A percentile compares a stretch with the other conserved stretches of the same genome.
phyloP scores from a whole-genome alignment of 768 basidiomycete species.

The Rhizopogon roseolus region DNA sequence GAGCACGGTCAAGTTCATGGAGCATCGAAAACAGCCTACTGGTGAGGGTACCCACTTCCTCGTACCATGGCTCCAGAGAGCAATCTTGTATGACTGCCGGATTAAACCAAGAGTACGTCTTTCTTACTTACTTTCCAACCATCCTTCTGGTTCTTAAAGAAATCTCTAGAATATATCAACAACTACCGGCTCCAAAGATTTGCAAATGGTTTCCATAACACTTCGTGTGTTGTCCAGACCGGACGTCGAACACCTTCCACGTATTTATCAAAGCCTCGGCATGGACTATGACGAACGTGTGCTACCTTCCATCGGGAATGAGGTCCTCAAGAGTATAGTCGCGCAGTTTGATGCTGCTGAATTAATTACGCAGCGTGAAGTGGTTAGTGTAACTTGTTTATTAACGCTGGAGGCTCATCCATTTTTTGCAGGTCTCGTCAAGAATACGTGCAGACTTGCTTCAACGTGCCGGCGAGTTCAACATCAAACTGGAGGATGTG shows the following conservation, averaged over 20 bases:
- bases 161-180: constrained; percentile 87
- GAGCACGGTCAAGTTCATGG: not conserved
- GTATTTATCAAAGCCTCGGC: constrained; percentile 93
- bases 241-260: constrained; percentile 80
- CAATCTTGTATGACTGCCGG: constrained; percentile 95
- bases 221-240: constrained; percentile 94
- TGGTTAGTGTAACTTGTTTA: constrained; percentile 48
- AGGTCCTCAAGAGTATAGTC: constrained; percentile 96
- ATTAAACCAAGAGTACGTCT: constrained; percentile 86
- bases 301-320: constrained; percentile 94
- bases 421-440: constrained; percentile 66
- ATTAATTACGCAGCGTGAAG: constrained; percentile 95
- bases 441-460: constrained; percentile 89
- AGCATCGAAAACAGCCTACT: constrained; percentile 52
- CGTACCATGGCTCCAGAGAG: constrained; percentile 92
- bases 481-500: constrained; percentile 93
- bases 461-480: constrained; percentile 93
- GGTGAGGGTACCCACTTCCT: constrained; percentile 96
- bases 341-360: constrained; percentile 98
- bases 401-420: not conserved
- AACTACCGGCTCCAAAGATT: constrained; percentile 95
- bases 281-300: constrained; percentile 98
- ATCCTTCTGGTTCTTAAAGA: constrained; percentile 2
- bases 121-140: not conserved
- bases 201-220: constrained; percentile 98